Percentiles rank a stretch among this genome's conserved stretches.
Conservation (phyloP, 176 grass and related monocot genomes). For the Pharus latifolius region DNA sequence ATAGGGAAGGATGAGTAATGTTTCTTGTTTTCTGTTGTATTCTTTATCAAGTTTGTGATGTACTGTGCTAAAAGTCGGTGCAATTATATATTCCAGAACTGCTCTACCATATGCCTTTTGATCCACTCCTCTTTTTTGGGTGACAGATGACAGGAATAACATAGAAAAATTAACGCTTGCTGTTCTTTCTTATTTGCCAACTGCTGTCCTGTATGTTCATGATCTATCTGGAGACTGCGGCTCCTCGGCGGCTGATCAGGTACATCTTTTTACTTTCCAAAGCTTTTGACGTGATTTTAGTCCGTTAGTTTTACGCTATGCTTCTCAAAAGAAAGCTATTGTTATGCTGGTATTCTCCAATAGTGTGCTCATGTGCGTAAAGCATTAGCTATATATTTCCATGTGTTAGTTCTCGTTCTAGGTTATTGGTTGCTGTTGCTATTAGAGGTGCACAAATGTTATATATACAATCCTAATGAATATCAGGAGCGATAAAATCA, state of each 20-base stretch:
- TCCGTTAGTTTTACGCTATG: too few relatives aligned
- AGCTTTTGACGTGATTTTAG: neutral
- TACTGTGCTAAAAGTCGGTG: neutral
- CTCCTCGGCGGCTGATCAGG: conserved; percentile 70
- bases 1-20: neutral
- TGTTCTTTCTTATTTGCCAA: conserved; percentile 78
- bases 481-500: too few relatives aligned
- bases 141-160: conserved; percentile 92
- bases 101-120: neutral
- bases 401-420: too few relatives aligned
- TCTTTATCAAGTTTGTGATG: neutral
- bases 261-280: neutral
- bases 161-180: conserved; percentile 80
- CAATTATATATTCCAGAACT: neutral
- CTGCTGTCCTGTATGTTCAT: conserved; percentile 84
- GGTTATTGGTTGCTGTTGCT: too few relatives aligned
- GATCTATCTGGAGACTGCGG: conserved; percentile 86
- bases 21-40: neutral
- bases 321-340: too few relatives aligned
- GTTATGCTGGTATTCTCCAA: too few relatives aligned
- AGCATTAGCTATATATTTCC: too few relatives aligned
- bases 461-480: too few relatives aligned
- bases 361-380: too few relatives aligned
- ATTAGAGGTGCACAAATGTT: too few relatives aligned
- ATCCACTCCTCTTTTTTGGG: neutral